Percentiles rank a stretch among this genome's conserved stretches.
Evolutionary conservation across 306 rosid species (phyloP).

Genomic region (Carpinus fangiana): DNA sequence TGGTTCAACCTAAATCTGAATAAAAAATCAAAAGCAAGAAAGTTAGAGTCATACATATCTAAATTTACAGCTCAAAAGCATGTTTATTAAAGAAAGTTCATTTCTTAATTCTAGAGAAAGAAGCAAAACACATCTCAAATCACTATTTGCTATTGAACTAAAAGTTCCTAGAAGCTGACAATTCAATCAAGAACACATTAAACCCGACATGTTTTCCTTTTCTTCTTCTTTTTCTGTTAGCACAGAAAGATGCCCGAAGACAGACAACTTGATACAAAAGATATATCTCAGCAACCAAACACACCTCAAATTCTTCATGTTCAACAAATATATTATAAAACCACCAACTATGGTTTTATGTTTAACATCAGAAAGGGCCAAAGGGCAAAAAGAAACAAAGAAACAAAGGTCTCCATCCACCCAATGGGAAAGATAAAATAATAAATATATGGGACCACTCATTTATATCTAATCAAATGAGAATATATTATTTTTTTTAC

Average conservation of each 20-base stretch:
- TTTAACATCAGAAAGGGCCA: background rate
- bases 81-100: background rate
- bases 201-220: no score
- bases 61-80: background rate
- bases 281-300: background rate
- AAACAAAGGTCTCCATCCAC: background rate
- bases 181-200: background rate
- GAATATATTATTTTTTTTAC: background rate
- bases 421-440: background rate
- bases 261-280: background rate
- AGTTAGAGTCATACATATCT: background rate
- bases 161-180: background rate
- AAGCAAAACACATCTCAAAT: background rate
- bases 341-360: background rate
- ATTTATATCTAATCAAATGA: background rate
- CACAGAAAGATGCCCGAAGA: background rate
- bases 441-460: background rate
- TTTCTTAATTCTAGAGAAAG: background rate
- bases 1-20: conserved; percentile 31
- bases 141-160: background rate
- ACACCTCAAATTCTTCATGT: background rate
- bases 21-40: background rate
- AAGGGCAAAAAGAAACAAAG: conserved; percentile 1
- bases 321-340: background rate
- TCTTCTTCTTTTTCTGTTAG: no score